Conservation (phyloP, 768 basidiomycete species). For the Terana coerulea region DNA sequence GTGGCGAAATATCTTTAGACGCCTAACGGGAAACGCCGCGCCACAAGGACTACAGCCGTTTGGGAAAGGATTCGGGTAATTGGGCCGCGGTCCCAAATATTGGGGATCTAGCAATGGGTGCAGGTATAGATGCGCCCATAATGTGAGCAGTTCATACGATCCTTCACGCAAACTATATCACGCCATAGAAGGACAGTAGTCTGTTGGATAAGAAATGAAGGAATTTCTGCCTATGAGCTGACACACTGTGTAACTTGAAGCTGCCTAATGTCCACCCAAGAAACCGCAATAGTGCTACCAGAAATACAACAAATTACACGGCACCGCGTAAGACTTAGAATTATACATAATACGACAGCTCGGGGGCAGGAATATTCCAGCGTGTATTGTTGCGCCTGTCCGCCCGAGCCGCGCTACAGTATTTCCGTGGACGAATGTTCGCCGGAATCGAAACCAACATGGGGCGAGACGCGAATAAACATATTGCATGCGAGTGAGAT, state of each 20-base stretch:
- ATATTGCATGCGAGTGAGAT: background rate
- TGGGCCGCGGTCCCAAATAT: too few relatives aligned
- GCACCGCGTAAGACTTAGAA: background rate
- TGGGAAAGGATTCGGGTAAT: too few relatives aligned
- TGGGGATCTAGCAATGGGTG: too few relatives aligned
- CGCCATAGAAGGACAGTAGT: too few relatives aligned
- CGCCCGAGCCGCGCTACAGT: background rate
- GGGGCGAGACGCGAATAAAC: background rate
- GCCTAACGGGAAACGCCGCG: too few relatives aligned
- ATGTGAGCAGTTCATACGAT: too few relatives aligned
- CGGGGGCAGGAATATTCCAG: background rate
- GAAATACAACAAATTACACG: background rate
- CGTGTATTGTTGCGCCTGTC: background rate
- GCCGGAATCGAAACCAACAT: background rate
- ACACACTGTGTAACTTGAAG: background rate
- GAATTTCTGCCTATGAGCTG: too few relatives aligned
- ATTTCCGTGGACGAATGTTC: background rate
- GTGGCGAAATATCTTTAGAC: too few relatives aligned
- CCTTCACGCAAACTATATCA: too few relatives aligned
- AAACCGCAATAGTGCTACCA: background rate
- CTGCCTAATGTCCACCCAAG: background rate
- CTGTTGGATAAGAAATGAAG: too few relatives aligned
- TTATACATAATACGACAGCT: background rate
- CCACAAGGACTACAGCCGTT: too few relatives aligned
- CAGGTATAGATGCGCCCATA: too few relatives aligned